A percentile compares a stretch with the other conserved stretches of the same genome.
Evolutionary conservation across 2,329 filamentous ascomycete genomes (phyloP).

Genomic region (Scedosporium apiospermum): DNA sequence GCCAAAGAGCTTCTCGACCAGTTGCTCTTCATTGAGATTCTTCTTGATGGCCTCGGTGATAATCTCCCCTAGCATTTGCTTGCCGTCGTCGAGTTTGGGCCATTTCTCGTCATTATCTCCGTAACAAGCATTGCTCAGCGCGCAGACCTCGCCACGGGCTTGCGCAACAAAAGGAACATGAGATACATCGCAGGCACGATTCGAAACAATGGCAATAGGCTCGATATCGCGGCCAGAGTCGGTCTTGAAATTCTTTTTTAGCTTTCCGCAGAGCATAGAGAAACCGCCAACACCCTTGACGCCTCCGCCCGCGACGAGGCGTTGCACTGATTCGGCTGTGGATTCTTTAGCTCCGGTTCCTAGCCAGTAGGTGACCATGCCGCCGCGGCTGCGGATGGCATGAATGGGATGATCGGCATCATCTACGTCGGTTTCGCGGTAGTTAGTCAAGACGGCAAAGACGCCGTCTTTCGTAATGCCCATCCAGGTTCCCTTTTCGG

Average conservation of each 20-base stretch:
- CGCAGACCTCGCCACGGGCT: conserved; percentile 42
- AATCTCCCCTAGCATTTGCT: conserved; percentile 30
- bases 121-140: conserved; percentile 54
- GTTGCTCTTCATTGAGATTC: conserved; percentile 31
- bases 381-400: conserved; percentile 49
- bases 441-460: conserved; percentile 58
- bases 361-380: conserved; percentile 56
- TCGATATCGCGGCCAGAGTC: conserved; percentile 22
- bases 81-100: conserved; percentile 51
- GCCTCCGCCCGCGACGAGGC: conserved; percentile 40
- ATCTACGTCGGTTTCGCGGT: conserved; percentile 43
- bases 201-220: conserved; percentile 52
- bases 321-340: conserved; percentile 39
- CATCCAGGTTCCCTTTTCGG: conserved; percentile 57
- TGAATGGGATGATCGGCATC: conserved; percentile 43
- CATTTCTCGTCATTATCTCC: conserved; percentile 38
- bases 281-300: conserved; percentile 57
- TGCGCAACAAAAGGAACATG: conserved; percentile 50
- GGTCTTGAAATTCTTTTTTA: conserved; percentile 27
- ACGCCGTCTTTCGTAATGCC: conserved; percentile 51
- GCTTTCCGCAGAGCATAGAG: conserved; percentile 55
- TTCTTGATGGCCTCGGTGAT: conserved; percentile 29
- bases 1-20: conserved; percentile 41
- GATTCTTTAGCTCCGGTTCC: conserved; percentile 36
- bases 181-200: conserved; percentile 41